Evolutionary conservation across 805 yeast genomes (phyloP).

Genomic region (Starmera pachycereana): DNA sequence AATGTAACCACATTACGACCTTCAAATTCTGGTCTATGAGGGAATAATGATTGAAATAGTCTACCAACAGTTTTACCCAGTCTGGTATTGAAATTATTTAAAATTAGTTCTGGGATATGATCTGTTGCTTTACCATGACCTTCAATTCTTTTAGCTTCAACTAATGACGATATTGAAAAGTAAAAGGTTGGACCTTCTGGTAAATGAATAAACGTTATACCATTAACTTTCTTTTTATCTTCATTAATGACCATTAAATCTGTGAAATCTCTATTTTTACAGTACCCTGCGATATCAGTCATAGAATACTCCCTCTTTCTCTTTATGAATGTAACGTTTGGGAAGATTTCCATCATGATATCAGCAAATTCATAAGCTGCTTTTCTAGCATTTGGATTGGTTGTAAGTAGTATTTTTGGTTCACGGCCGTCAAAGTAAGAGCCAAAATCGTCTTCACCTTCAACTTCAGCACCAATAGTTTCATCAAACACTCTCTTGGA

Average conservation of each 20-base stretch:
- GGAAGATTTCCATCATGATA: slow-evolving; percentile 71
- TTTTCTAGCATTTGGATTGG: slow-evolving; percentile 78
- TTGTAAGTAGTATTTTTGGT: slow-evolving; percentile 86
- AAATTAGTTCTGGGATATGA: slow-evolving; percentile 84
- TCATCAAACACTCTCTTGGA: slow-evolving; percentile 19
- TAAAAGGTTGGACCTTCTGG: slow-evolving; percentile 96
- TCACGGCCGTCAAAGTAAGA: slow-evolving; percentile 19
- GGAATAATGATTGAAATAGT: slow-evolving; percentile 84
- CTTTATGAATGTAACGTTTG: slow-evolving; percentile 78
- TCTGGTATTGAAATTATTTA: slow-evolving; percentile 88
- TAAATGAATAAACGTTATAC: slow-evolving; percentile 84
- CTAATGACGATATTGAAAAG: slow-evolving; percentile 71
- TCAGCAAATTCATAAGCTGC: slow-evolving; percentile 88
- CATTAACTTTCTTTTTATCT: slow-evolving; percentile 86
- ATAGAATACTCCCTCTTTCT: slow-evolving; percentile 76
- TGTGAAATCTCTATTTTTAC: slow-evolving; percentile 76
- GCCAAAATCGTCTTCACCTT: slow-evolving; percentile 20
- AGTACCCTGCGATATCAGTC: slow-evolving; percentile 78
- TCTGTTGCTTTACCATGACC: slow-evolving; percentile 91
- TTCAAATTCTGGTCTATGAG: slow-evolving; percentile 85
- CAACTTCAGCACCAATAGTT: slow-evolving; percentile 17
- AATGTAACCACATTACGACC: slow-evolving; percentile 94
- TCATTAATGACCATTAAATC: slow-evolving; percentile 87
- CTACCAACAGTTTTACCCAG: slow-evolving; percentile 91
- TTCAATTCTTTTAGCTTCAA: slow-evolving; percentile 60